Base-by-base conservation (phyloP, 2,329 filamentous ascomycete species). In the Phialophora verrucosa region DNA sequence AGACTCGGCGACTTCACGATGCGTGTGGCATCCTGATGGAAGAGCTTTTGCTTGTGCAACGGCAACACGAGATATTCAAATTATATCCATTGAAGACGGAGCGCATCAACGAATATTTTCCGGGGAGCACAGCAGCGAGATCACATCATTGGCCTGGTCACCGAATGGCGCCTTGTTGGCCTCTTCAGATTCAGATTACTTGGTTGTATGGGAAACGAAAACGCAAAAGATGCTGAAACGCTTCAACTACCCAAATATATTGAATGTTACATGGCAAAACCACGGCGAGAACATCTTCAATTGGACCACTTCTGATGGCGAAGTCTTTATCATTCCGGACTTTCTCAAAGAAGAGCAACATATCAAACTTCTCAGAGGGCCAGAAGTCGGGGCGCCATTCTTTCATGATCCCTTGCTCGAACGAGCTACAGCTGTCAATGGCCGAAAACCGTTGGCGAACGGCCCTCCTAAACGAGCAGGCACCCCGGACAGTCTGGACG, bases 21-120 rank as follows among this genome's bases (percentile, higher is more conserved):
- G 90, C 5, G 86, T 88, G 0, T 99, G 95, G 95, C 95, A 98
- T 79, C 96, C 96, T 0, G 94, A 98, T 76, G 94, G 95, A 23
- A 87, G 92, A 71, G 92, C 93, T 2, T 96, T 99, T 78, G 93
- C 92, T 1, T 89, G 91, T 23, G 88, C 92, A 0, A 97, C 93
- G 23, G 86, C 90, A 0, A 92, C 90, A 25, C 87, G 90, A 79
- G 90, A 96, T 76, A 88, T 97, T 31, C 90, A 96, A 74, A 87
- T 97, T 47, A 86, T 97, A 63, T 96, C 94, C n/a, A 88, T 89
- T 68, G 88, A 87, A 60, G 92, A 97, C 76, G 97, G 94, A 91
- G 91, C 93, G 75, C 90, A 90, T 71, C 93, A 98, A 77, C 87
- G 90, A 67, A 80, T 83, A 0, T 99, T 99, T 76, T 81, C 88